Base-by-base conservation (phyloP, 306 rosid genomes). In the Sindora glabra region DNA sequence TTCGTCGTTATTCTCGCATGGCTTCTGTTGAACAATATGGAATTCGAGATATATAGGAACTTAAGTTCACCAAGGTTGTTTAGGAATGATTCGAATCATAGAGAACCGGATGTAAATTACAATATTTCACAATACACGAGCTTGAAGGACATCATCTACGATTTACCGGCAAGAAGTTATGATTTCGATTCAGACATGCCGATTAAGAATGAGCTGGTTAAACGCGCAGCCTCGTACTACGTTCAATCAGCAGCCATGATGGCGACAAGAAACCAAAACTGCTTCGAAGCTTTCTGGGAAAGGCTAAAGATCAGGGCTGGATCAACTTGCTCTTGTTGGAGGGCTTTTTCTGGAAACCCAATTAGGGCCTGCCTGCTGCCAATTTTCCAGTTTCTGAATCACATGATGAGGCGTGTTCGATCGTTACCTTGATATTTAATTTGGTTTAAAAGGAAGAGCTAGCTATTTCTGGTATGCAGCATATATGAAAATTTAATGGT, bases 211-310 rank as follows among this genome's bases (percentile, higher is more conserved):
- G 77, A 74, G 46, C 54, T 83, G 16, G 89, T 89, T 6, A 86
- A 83, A 64, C 83, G 80, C 1, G 89, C 87, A 0, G 91, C 95
- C 14, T 89, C 91, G 0, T 75, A 72, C 5, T 86, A 89, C 27
- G 68, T 89, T 1, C 91, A 81, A 53, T 81, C 95, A 1, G 39
- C 95, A 0, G 80, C 71, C 1, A 8, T 71, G 2, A 48, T 81
- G 56, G 72, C 29, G 11, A 67, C 76, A n/a, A 70, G 70, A 30
- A 73, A 86, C 30, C 62, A 64, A 11, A 74, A 59, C 13, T 59
- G 67, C 54, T 38, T 83, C 14, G 62, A 46, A 6, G 63, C 62
- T 4, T 79, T 89, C 23, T 76, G 84, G 86, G 81, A 45, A 50
- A 78, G 64, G 59, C 5, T 84, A 0, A 58, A 71, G 74, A 60